Conservation (phyloP, 306 rosid genomes). For the Lupinus albus region DNA sequence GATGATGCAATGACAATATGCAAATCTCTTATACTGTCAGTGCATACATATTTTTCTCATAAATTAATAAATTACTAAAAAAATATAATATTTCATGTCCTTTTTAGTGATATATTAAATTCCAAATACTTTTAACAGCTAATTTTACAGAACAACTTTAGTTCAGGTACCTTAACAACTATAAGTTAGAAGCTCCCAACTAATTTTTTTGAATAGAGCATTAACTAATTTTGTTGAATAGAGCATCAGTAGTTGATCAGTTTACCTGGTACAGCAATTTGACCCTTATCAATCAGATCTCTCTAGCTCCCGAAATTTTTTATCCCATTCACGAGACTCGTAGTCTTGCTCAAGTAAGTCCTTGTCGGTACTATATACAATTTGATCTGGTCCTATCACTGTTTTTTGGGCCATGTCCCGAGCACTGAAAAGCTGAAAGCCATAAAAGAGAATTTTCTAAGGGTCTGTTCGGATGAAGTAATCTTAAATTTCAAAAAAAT, state of each 20-base stretch:
- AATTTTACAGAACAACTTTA: too few relatives aligned
- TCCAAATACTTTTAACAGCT: too few relatives aligned
- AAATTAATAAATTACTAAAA: too few relatives aligned
- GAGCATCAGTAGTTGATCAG: background rate
- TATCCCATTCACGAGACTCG: slow-evolving; percentile 84
- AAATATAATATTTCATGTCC: too few relatives aligned
- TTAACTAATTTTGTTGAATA: too few relatives aligned
- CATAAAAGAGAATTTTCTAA: slow-evolving; percentile 31
- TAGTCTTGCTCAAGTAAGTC: slow-evolving; percentile 89
- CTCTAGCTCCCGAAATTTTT: slow-evolving; percentile 77
- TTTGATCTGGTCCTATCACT: slow-evolving; percentile 83
- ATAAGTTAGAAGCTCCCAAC: too few relatives aligned
- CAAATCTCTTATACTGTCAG: too few relatives aligned
- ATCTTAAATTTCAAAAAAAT: background rate
- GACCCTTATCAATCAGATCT: slow-evolving; percentile 61
- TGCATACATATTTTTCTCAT: too few relatives aligned
- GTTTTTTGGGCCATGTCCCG: slow-evolving; percentile 91
- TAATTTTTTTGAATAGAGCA: too few relatives aligned
- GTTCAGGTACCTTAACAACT: too few relatives aligned
- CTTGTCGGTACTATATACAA: slow-evolving; percentile 88
- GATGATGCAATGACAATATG: too few relatives aligned
- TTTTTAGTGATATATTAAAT: too few relatives aligned
- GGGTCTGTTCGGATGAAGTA: background rate
- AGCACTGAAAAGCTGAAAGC: slow-evolving; percentile 82
- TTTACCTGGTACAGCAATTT: slow-evolving; percentile 33